These are phyloP conservation scores for Penicillium chermesinum DNA, from an alignment of 495 filamentous ascomycete species.

Conservation along the genomic window DNA sequence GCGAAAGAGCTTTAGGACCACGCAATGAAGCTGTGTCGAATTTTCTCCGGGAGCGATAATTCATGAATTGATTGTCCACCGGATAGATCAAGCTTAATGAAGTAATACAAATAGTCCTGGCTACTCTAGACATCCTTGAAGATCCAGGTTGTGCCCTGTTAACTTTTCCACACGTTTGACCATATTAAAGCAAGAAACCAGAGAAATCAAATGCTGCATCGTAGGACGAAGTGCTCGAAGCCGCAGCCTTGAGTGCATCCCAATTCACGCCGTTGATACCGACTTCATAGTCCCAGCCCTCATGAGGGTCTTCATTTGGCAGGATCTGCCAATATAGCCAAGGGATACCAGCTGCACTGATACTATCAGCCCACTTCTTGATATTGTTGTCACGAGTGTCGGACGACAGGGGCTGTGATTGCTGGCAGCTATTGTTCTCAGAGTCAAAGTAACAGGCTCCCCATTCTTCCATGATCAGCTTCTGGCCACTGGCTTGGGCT, in stretches of 20 bases:
- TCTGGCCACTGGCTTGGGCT: conserved; percentile 17
- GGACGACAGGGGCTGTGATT: neutral
- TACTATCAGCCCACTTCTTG: neutral
- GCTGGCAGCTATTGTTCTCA: conserved; percentile 13
- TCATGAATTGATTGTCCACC: no score
- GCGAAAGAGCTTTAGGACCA: no score
- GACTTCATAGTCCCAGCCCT: conserved; percentile 18
- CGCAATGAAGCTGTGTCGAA: no score
- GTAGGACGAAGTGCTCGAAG: neutral
- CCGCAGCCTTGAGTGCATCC: conserved; percentile 9
- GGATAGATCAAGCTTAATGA: no score
- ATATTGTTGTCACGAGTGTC: neutral
- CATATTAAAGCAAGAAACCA: neutral
- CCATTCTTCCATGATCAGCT: conserved; percentile 24
- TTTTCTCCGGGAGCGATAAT: no score
- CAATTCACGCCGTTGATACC: conserved; percentile 10
- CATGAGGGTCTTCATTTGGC: conserved; percentile 20
- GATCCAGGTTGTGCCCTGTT: no score
- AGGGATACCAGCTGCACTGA: conserved; percentile 22
- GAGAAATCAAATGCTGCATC: conserved; percentile 4
- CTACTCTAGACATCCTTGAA: no score
- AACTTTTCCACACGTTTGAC: no score
- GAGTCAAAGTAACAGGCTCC: conserved; percentile 16
- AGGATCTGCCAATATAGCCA: conserved; percentile 28
- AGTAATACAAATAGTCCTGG: no score